Evolutionary conservation across 2,329 filamentous ascomycete species (phyloP).

Genomic region (Cladosporium sp.): DNA sequence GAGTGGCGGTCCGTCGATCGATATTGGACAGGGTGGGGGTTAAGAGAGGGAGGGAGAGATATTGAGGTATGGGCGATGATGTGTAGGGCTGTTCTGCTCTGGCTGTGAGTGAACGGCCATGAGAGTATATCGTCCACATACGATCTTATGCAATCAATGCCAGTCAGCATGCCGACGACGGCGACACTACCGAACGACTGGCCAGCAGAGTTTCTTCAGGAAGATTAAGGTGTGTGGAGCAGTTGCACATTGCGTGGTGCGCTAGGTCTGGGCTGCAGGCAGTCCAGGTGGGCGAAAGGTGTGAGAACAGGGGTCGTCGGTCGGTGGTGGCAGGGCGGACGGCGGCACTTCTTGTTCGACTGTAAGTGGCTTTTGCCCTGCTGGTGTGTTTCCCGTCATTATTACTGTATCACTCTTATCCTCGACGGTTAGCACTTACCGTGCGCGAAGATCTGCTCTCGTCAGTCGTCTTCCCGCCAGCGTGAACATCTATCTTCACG

Average conservation of each 20-base stretch:
- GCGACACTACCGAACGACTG: conserved; percentile 1
- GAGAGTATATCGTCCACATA: too few species aligned
- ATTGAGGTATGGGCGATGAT: not conserved
- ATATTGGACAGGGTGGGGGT: not conserved
- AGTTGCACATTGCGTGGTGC: conserved; percentile 2
- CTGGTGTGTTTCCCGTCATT: too few species aligned
- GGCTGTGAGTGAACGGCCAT: not conserved
- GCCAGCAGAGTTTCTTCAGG: conserved; percentile 17
- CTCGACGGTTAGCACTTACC: not conserved
- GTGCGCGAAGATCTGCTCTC: not conserved
- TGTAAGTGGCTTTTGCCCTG: not conserved
- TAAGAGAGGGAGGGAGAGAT: not conserved
- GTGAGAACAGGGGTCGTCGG: conserved; percentile 6
- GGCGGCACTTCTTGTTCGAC: not conserved
- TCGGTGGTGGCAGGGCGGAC: conserved; percentile 6
- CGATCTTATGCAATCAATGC: too few species aligned
- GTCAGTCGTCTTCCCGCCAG: not conserved
- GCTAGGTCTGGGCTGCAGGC: conserved; percentile 1
- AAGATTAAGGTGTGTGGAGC: conserved; percentile 18
- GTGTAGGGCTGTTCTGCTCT: not conserved
- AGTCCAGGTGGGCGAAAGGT: conserved; percentile 5
- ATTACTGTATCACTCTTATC: not conserved
- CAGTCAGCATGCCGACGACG: too few species aligned
- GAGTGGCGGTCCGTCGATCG: not conserved
- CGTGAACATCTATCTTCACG: not conserved